These are phyloP conservation scores for Monosporascus sp. DNA, from an alignment of 2,329 filamentous ascomycete genomes.

Conservation along the genomic window DNA sequence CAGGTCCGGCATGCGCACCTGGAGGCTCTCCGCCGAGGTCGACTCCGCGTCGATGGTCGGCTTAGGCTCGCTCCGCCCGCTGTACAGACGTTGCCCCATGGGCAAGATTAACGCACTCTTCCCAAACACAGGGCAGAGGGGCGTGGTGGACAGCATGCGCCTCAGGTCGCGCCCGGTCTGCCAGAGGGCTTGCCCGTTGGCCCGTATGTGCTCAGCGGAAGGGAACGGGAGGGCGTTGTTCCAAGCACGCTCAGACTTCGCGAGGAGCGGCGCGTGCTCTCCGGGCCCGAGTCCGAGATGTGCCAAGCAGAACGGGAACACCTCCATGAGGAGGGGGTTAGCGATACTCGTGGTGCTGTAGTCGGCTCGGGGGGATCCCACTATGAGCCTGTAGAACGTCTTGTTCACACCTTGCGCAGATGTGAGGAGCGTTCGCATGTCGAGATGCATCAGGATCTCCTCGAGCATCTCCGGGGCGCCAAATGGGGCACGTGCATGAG, in stretches of 20 bases:
- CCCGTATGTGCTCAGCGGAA: neutral
- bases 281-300: neutral
- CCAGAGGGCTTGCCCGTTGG: neutral
- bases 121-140: neutral
- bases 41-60: too few relatives aligned
- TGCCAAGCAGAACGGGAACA: neutral
- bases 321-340: neutral
- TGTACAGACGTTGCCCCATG: too few relatives aligned
- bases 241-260: neutral
- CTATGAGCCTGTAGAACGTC: too few relatives aligned
- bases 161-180: neutral
- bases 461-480: too few relatives aligned
- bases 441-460: neutral
- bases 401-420: neutral
- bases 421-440: neutral
- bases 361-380: neutral
- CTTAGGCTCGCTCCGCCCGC: too few relatives aligned
- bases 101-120: too few relatives aligned
- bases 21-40: too few relatives aligned
- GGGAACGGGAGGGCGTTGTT: neutral
- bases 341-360: too few relatives aligned
- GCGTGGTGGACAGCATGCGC: neutral
- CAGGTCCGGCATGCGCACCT: too few relatives aligned
- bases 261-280: neutral
- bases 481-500: too few relatives aligned